phyloP scores from a whole-genome alignment of 148 eudicot genomes.

The Rhododendron molle region DNA sequence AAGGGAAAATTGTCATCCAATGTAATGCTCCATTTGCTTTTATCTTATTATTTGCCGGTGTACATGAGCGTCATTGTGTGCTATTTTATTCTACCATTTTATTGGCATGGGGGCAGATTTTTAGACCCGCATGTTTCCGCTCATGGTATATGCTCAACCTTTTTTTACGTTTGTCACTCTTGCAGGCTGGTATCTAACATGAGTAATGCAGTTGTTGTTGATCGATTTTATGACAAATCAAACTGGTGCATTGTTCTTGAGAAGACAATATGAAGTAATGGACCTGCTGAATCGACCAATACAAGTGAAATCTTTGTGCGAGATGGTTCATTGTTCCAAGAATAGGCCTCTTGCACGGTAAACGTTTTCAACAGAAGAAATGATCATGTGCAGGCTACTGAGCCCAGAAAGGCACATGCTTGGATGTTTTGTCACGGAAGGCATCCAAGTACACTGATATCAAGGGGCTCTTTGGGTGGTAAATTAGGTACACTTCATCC shows the following conservation, averaged over 20 bases:
- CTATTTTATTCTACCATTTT: background rate
- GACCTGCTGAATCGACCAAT: background rate
- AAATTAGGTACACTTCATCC: background rate
- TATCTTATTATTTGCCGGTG: background rate
- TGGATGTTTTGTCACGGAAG: background rate
- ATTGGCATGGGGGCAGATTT: background rate
- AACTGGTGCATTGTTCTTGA: constrained; percentile 92
- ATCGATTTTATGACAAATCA: constrained; percentile 86
- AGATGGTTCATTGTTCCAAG: background rate
- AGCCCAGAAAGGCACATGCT: background rate
- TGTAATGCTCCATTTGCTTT: background rate
- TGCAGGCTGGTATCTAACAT: constrained; percentile 74
- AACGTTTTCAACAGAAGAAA: background rate
- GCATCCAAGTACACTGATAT: background rate
- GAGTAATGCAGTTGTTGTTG: constrained; percentile 61
- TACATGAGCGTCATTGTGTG: background rate
- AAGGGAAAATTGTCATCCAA: background rate
- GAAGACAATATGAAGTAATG: constrained; percentile 40
- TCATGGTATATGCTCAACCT: background rate
- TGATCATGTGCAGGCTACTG: background rate
- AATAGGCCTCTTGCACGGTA: background rate
- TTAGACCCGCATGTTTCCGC: background rate
- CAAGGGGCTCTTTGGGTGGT: background rate
- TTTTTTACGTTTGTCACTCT: background rate
- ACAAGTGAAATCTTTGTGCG: background rate